Evolutionary conservation across 495 filamentous ascomycete species (phyloP), one percentile per base, ranked within the genome.

Genomic region (Thermothielavioides terrestris): DNA sequence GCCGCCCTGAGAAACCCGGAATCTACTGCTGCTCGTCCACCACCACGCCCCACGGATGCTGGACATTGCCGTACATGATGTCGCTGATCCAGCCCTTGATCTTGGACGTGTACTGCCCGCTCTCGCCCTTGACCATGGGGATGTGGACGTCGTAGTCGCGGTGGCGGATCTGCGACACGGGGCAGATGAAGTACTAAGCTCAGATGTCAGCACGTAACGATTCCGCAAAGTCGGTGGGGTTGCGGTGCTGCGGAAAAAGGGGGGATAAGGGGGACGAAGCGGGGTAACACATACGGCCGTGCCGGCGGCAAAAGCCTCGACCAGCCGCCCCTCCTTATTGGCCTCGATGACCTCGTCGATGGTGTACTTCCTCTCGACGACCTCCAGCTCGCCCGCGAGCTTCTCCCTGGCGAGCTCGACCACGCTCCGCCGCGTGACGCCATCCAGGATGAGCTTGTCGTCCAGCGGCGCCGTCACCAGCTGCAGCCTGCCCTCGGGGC

Each of bases 241-340:
- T n/a, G n/a, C n/a, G n/a, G n/a, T n/a, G n/a, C n/a, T n/a, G 12
- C 9, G 18, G 12, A 26, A 22, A 48, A 20, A 30, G 8, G 8
- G 35, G 5, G 37, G 10, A 15, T 15, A 34, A 15, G 31, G 25
- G 27, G 15, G 26, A 20, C 15, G 31, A 37, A 30, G 32, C 37
- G 41, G 15, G 32, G 26, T 27, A 48, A 48, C 36, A 63, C 81
- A 71, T 72, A 86, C 85, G 49, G 90, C 90, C 58, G 90, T 95
- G 9, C 90, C 90, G 34, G 84, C 81, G 21, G 84, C 86, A 58
- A 96, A 95, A 1, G 87, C 78, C 67, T 95, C 90, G 15, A 94
- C 57, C 34, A 95, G 65, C 9, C 90, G 71, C 3, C 86, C 88
- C 63, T 94, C 86, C 45, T 77, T 65, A 36, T 76, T 68, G 4